A percentile compares a stretch with the other conserved stretches of the same genome.
phyloP scores from a whole-genome alignment of 2,329 filamentous ascomycete species.

The Phyllosticta ampelicida region DNA sequence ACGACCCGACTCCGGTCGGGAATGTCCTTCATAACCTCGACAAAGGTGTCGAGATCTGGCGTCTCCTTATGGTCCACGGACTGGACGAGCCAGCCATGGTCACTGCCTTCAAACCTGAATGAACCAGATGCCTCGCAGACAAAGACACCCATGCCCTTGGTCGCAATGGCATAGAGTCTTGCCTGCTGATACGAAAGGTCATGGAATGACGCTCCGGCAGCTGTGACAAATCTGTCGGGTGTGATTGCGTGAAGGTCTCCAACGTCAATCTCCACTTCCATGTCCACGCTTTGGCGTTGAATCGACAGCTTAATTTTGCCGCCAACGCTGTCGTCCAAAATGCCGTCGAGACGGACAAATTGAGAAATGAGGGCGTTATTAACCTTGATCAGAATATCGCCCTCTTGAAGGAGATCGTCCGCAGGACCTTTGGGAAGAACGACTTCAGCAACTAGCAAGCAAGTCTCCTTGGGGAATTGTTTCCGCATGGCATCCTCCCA shows the following conservation, averaged over 20 bases:
- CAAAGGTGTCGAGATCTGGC: slow-evolving; percentile 75
- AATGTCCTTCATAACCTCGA: slow-evolving; percentile 80
- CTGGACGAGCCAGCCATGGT: slow-evolving; percentile 89
- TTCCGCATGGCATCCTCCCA: slow-evolving; percentile 81
- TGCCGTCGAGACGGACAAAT: slow-evolving; percentile 83
- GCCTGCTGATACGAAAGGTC: slow-evolving; percentile 95
- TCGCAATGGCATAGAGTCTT: slow-evolving; percentile 85
- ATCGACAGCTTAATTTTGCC: slow-evolving; percentile 68
- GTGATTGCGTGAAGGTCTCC: slow-evolving; percentile 91
- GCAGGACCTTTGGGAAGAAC: slow-evolving; percentile 85
- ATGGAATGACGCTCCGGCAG: slow-evolving; percentile 91
- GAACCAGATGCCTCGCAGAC: slow-evolving; percentile 92
- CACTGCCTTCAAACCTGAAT: slow-evolving; percentile 83
- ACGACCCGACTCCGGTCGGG: slow-evolving; percentile 76
- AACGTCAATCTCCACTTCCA: slow-evolving; percentile 74
- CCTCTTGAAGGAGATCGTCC: slow-evolving; percentile 78
- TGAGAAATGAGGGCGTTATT: slow-evolving; percentile 89
- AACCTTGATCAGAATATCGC: slow-evolving; percentile 85
- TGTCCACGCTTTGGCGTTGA: slow-evolving; percentile 77
- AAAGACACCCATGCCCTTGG: slow-evolving; percentile 68
- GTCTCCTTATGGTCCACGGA: slow-evolving; percentile 87
- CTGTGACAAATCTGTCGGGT: slow-evolving; percentile 87
- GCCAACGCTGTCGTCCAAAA: slow-evolving; percentile 79
- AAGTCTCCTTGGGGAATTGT: slow-evolving; percentile 82
- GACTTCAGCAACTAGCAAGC: slow-evolving; percentile 94